phyloP scores from a whole-genome alignment of 1,139 yeast genomes.

The Yamadazyma atmosphaerica region DNA sequence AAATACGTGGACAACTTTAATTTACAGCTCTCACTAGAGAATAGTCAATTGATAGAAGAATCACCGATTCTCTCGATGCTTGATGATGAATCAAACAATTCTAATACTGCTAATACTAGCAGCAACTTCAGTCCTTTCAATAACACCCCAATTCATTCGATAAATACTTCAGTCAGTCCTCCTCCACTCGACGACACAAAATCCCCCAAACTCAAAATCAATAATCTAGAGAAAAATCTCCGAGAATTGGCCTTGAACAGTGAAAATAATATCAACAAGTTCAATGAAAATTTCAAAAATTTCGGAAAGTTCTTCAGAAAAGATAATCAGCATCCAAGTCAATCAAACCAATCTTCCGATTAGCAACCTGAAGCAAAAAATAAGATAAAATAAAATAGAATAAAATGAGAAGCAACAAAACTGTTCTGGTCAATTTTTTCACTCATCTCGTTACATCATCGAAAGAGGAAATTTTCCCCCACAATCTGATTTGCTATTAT shows the following conservation, averaged over 20 bases:
- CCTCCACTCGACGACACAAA: conserved; percentile 20
- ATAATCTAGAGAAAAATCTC: conserved; percentile 54
- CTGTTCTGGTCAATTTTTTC: too few relatives aligned
- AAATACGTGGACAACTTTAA: conserved; percentile 63
- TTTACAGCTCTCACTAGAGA: conserved; percentile 55
- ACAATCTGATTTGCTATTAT: too few relatives aligned
- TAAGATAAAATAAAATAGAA: too few relatives aligned
- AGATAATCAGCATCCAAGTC: conserved; percentile 22
- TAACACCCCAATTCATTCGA: neutral
- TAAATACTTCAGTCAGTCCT: conserved; percentile 9
- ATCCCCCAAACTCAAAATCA: conserved; percentile 42
- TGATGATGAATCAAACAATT: conserved; percentile 9
- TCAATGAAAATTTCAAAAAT: conserved; percentile 58
- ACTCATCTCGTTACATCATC: too few relatives aligned
- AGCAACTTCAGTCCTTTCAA: neutral
- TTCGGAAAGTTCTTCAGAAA: conserved; percentile 61
- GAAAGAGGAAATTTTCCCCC: too few relatives aligned
- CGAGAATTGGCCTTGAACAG: conserved; percentile 54
- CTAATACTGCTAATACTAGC: conserved; percentile 1
- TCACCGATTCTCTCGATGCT: conserved; percentile 18
- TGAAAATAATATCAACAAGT: conserved; percentile 56
- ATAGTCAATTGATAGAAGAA: conserved; percentile 23
- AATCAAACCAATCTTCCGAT: conserved; percentile 1
- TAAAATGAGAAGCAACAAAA: too few relatives aligned
- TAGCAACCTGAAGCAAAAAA: too few relatives aligned